Conservation (phyloP, 2,329 filamentous ascomycete genomes). For the Lasiodiplodia citricola region DNA sequence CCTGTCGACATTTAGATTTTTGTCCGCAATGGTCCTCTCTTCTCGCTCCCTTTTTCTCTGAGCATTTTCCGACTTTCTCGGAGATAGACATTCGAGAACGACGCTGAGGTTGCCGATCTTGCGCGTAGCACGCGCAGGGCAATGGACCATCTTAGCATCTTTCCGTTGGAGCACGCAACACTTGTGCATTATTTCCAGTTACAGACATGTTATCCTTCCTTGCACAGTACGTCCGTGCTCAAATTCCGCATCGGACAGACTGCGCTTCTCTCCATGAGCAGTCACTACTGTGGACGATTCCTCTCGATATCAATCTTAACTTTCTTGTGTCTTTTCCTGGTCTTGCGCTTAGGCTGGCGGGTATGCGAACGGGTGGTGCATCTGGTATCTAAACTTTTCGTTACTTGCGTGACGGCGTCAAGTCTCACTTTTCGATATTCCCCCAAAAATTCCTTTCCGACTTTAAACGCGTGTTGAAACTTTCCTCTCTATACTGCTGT, state of each 20-base stretch:
- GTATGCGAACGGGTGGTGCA: slow-evolving; percentile 22
- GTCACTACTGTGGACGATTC: slow-evolving; percentile 12
- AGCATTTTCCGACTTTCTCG: neutral
- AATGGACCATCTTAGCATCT: slow-evolving; percentile 1
- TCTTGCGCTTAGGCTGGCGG: slow-evolving; percentile 16
- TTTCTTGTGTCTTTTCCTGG: slow-evolving; percentile 16
- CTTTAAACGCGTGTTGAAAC: neutral
- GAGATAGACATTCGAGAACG: neutral
- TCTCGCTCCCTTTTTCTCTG: slow-evolving; percentile 12
- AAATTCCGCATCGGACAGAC: slow-evolving; percentile 13
- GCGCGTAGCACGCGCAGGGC: neutral
- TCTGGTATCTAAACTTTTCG: slow-evolving; percentile 23
- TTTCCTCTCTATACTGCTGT: slow-evolving; percentile 10
- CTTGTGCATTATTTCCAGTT: slow-evolving; percentile 21
- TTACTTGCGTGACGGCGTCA: slow-evolving; percentile 19
- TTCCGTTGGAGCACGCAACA: neutral
- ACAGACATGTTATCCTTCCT: slow-evolving; percentile 22
- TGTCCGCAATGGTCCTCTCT: slow-evolving; percentile 19
- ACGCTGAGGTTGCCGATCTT: neutral
- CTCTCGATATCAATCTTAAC: slow-evolving; percentile 18
- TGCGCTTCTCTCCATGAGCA: slow-evolving; percentile 9
- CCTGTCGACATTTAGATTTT: slow-evolving; percentile 19
- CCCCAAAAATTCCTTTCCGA: slow-evolving; percentile 20
- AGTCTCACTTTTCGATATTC: slow-evolving; percentile 24
- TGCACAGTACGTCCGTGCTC: slow-evolving; percentile 15